phyloP scores from a whole-genome alignment of 1,284 basidiomycete genomes.

The Taiwanofungus camphoratus region DNA sequence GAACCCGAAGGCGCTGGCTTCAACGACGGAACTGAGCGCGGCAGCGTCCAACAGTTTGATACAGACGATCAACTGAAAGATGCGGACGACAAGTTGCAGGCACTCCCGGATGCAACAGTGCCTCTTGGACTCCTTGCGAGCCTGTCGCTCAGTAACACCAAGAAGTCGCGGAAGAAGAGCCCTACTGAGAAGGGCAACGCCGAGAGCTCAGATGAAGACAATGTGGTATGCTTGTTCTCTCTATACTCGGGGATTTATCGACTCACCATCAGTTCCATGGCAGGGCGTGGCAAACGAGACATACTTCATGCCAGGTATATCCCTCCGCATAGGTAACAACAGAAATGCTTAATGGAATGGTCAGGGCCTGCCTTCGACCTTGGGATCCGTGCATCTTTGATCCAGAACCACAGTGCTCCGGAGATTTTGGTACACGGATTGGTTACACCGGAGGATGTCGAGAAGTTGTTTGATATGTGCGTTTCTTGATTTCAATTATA shows the following conservation, averaged over 20 bases:
- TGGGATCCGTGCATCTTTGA: conserved; percentile 61
- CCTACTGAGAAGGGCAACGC: conserved; percentile 28
- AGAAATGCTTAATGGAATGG: neutral
- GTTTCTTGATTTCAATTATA: conserved; percentile 25
- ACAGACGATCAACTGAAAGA: conserved; percentile 19
- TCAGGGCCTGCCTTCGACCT: conserved; percentile 67
- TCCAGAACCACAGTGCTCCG: conserved; percentile 75
- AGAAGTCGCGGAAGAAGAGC: conserved; percentile 29
- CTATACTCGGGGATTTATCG: neutral
- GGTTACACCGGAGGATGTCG: conserved; percentile 75
- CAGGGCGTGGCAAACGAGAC: conserved; percentile 73
- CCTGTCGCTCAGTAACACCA: conserved; percentile 51
- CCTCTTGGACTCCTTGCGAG: conserved; percentile 72
- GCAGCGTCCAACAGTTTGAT: conserved; percentile 12
- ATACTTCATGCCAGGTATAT: conserved; percentile 73
- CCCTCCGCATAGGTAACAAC: neutral
- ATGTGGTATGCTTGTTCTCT: conserved; percentile 44
- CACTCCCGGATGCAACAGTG: conserved; percentile 60
- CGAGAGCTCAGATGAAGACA: conserved; percentile 53
- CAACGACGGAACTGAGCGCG: conserved; percentile 24
- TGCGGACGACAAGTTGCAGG: conserved; percentile 39
- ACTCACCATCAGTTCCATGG: conserved; percentile 3
- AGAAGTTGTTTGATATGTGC: conserved; percentile 79
- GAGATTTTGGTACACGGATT: conserved; percentile 80
- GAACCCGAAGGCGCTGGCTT: conserved; percentile 16